Conservation (phyloP, 495 filamentous ascomycete genomes). For the Podospora bellae-mahoneyi region DNA sequence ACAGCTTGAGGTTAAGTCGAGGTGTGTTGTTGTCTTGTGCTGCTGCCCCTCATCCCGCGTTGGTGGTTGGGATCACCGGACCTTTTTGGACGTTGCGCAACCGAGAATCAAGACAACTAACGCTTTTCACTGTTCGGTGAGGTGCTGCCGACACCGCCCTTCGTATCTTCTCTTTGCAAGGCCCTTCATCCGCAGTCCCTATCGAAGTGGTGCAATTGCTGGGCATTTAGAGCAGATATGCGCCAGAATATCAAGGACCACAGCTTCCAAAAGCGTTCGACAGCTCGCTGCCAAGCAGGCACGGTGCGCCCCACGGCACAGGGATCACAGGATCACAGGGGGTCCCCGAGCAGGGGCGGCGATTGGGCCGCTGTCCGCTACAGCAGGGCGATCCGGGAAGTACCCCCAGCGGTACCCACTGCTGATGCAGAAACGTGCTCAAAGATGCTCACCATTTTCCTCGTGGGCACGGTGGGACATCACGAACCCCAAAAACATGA, state of each 20-base stretch:
- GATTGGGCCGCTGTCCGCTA: conserved; percentile 7
- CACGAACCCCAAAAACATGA: not conserved
- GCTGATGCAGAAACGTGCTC: conserved; percentile 27
- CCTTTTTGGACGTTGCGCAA: not conserved
- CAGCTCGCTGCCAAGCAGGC: conserved; percentile 12
- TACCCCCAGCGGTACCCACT: conserved; percentile 13
- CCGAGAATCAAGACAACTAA: not conserved
- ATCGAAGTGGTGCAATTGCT: not conserved
- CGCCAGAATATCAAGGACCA: conserved; percentile 11
- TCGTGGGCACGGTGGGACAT: not conserved
- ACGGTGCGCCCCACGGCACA: not conserved
- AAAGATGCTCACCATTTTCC: conserved; percentile 24
- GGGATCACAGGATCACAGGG: not conserved
- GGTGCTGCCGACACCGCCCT: not conserved
- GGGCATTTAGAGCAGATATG: conserved; percentile 16
- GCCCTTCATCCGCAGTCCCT: not conserved
- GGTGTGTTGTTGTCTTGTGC: not conserved
- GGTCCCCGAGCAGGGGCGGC: not conserved
- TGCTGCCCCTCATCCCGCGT: not conserved
- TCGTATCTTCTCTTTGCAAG: not conserved
- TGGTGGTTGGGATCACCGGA: not conserved
- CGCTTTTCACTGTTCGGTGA: not conserved
- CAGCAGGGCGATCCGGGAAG: not conserved
- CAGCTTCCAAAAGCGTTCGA: conserved; percentile 2
- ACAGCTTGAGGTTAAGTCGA: no score